Percentiles rank a stretch among this genome's conserved stretches.
Evolutionary conservation across 805 yeast species (phyloP).

Genomic region (Kodamaea laetipori): DNA sequence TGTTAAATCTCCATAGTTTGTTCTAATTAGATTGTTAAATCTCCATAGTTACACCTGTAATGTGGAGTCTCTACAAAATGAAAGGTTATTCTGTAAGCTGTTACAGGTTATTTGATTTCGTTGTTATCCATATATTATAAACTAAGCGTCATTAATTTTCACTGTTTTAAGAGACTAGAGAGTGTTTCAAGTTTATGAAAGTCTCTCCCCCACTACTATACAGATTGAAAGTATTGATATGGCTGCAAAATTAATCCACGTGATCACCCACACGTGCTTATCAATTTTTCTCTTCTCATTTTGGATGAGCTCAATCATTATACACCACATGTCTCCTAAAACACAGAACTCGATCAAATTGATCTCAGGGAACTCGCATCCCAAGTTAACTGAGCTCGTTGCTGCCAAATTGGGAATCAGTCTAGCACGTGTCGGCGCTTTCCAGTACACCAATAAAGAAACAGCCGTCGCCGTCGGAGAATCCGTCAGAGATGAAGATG

Average conservation of each 20-base stretch:
- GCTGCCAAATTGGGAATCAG: constrained; percentile 65
- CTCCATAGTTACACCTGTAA: no score
- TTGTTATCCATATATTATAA: no score
- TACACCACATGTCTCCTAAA: constrained; percentile 20
- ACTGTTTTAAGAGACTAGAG: no score
- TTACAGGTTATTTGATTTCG: no score
- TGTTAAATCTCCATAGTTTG: no score
- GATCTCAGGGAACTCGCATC: constrained; percentile 75
- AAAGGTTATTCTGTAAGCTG: no score
- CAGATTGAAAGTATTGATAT: no score
- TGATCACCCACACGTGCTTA: constrained; percentile 10
- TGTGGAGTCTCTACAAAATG: no score
- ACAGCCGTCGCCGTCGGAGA: constrained; percentile 85
- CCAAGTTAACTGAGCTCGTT: constrained; percentile 74
- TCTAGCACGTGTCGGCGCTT: constrained; percentile 75
- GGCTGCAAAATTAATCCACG: constrained; percentile 3
- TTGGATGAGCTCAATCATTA: neutral
- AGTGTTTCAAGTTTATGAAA: neutral
- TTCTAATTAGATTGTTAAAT: no score
- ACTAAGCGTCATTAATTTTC: no score
- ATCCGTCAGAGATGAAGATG: constrained; percentile 88
- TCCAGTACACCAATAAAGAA: constrained; percentile 84
- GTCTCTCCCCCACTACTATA: no score
- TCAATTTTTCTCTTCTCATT: constrained; percentile 5
- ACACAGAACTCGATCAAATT: constrained; percentile 51